Evolutionary conservation across 495 filamentous ascomycete species (phyloP).

Genomic region (Pyronema omphalodes): DNA sequence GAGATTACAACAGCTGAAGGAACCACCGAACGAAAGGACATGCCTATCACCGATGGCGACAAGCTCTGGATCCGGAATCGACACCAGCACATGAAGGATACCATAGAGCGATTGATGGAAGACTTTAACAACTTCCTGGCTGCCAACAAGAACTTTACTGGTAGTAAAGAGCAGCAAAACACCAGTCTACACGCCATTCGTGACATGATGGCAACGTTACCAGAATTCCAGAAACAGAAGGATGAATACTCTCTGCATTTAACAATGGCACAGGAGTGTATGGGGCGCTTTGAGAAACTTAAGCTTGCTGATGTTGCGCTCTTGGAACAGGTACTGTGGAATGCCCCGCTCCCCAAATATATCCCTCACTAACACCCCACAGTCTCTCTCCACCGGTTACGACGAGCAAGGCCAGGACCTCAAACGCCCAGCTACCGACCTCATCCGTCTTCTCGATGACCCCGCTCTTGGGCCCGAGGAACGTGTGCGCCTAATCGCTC

Average conservation of each 20-base stretch:
- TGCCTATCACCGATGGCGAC: slow-evolving; percentile 77
- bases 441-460: slow-evolving; percentile 77
- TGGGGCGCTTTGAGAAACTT: slow-evolving; percentile 69
- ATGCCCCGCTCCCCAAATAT: slow-evolving; percentile 2
- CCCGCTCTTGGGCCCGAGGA: slow-evolving; percentile 35
- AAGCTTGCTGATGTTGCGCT: slow-evolving; percentile 77
- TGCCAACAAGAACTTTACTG: slow-evolving; percentile 56
- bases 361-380: slow-evolving; percentile 6
- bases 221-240: slow-evolving; percentile 87
- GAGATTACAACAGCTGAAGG: slow-evolving; percentile 46
- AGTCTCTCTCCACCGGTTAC: slow-evolving; percentile 73
- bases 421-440: slow-evolving; percentile 66
- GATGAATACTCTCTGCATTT: slow-evolving; percentile 88
- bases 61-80: slow-evolving; percentile 84
- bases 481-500: slow-evolving; percentile 61
- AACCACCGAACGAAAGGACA: slow-evolving; percentile 68
- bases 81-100: slow-evolving; percentile 94
- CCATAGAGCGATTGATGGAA: slow-evolving; percentile 75
- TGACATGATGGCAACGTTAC: slow-evolving; percentile 87
- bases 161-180: slow-evolving; percentile 34
- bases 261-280: slow-evolving; percentile 94
- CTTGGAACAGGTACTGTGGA: slow-evolving; percentile 44
- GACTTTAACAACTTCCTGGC: slow-evolving; percentile 84
- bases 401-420: slow-evolving; percentile 86
- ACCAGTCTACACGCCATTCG: slow-evolving; percentile 79